phyloP scores from a whole-genome alignment of 441 rosid species.

The Bocquillonia castaneifolia region DNA sequence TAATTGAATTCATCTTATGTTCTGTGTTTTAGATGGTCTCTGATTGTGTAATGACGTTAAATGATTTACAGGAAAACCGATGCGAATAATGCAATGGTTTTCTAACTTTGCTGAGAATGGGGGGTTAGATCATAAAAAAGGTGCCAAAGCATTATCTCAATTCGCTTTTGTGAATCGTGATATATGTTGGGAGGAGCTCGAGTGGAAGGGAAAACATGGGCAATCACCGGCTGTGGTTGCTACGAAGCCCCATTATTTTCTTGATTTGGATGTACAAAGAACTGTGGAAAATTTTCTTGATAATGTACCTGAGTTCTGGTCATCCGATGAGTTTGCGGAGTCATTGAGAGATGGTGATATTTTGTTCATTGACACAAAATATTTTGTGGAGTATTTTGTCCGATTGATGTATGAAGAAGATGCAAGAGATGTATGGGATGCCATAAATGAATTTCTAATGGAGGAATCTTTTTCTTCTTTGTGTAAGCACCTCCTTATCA shows the following conservation, averaged over 20 bases:
- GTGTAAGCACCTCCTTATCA: conserved; percentile 62
- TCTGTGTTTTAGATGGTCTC: no score
- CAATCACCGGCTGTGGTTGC: conserved; percentile 96
- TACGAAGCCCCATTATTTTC: conserved; percentile 90
- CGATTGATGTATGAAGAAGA: conserved; percentile 69
- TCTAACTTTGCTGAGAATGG: conserved; percentile 55
- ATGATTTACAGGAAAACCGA: conserved; percentile 50
- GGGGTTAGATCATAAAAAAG: conserved; percentile 61
- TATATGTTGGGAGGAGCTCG: conserved; percentile 93
- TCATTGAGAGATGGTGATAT: conserved; percentile 73
- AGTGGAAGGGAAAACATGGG: conserved; percentile 93
- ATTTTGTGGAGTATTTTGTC: conserved; percentile 54
- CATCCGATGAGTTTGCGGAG: conserved; percentile 72
- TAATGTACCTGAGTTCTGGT: conserved; percentile 90
- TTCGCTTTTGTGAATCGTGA: conserved; percentile 82
- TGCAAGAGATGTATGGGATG: conserved; percentile 60
- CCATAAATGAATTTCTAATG: conserved; percentile 54
- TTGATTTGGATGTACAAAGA: conserved; percentile 65
- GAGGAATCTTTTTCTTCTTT: conserved; percentile 57
- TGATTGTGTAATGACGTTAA: conserved; percentile 17
- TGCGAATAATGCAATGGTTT: conserved; percentile 63
- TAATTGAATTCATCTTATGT: no score
- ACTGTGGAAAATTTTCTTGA: conserved; percentile 73
- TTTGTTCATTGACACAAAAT: conserved; percentile 51
- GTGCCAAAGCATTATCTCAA: conserved; percentile 80